Percentiles rank a stretch among this genome's conserved stretches.
Conservation (phyloP, 768 basidiomycete species). For the Megacollybia marginata region DNA sequence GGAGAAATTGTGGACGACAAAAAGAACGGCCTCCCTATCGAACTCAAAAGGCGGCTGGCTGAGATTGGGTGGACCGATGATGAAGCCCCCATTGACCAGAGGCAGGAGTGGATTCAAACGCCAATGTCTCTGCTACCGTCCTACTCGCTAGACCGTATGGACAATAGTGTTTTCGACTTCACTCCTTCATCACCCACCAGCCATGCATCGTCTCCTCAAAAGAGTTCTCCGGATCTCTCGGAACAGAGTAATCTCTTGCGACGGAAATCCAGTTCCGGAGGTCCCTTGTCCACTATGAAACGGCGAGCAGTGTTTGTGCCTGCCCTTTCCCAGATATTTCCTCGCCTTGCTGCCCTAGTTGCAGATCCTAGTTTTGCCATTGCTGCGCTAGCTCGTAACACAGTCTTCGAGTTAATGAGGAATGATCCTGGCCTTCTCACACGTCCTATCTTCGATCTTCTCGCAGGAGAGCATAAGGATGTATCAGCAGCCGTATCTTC, state of each 20-base stretch:
- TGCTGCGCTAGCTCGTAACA: constrained; percentile 47
- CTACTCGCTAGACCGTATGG: constrained; percentile 46
- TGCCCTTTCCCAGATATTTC: constrained; percentile 46
- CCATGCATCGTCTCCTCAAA: constrained; percentile 25
- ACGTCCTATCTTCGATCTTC: constrained; percentile 52
- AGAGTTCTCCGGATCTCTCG: constrained; percentile 14
- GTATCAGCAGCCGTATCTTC: constrained; percentile 40
- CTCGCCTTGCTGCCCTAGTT: constrained; percentile 42
- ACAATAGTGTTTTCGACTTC: constrained; percentile 21
- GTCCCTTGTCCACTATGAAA: constrained; percentile 38
- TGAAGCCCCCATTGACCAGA: constrained; percentile 44
- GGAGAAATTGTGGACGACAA: constrained; percentile 44
- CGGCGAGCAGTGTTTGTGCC: constrained; percentile 64
- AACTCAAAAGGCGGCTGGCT: constrained; percentile 55
- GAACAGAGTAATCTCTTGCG: constrained; percentile 34
- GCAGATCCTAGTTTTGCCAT: constrained; percentile 47
- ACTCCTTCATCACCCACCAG: constrained; percentile 21
- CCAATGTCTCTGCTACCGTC: constrained; percentile 62
- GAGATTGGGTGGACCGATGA: constrained; percentile 75
- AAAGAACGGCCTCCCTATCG: constrained; percentile 51
- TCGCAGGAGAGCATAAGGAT: constrained; percentile 44
- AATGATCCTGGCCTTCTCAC: constrained; percentile 66
- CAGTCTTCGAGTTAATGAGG: constrained; percentile 60
- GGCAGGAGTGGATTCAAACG: constrained; percentile 50
- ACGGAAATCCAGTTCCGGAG: constrained; percentile 51